These are phyloP conservation scores for Penicillium hesseltinei DNA, from an alignment of 2,329 filamentous ascomycete genomes.

Conservation along the genomic window DNA sequence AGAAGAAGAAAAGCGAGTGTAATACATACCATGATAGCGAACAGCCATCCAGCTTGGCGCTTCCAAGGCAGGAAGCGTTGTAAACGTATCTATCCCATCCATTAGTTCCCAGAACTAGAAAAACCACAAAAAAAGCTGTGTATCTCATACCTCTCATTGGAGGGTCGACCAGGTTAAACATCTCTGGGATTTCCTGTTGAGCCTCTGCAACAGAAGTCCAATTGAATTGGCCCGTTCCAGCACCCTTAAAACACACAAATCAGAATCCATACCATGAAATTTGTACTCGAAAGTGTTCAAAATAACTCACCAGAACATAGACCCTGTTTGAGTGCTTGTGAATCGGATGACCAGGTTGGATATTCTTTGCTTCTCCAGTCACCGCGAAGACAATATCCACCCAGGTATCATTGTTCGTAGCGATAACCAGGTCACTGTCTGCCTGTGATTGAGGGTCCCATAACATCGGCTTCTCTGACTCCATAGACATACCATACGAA, in stretches of 20 bases:
- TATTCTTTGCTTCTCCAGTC: background rate
- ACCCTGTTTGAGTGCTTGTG: conserved; percentile 6
- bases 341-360: conserved; percentile 7
- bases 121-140: background rate
- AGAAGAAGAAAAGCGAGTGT: too few relatives aligned
- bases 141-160: conserved; percentile 4
- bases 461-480: conserved; percentile 1
- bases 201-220: conserved; percentile 4
- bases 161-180: conserved; percentile 3
- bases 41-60: conserved; percentile 1
- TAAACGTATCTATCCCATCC: conserved; percentile 1
- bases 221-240: conserved; percentile 1
- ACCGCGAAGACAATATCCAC: conserved; percentile 1
- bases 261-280: background rate
- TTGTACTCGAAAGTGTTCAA: too few relatives aligned
- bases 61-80: background rate
- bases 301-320: background rate
- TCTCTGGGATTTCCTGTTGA: background rate
- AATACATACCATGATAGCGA: conserved; percentile 3
- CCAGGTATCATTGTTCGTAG: conserved; percentile 3
- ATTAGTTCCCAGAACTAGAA: background rate
- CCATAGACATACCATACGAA: background rate
- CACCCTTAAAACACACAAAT: background rate
- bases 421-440: background rate
- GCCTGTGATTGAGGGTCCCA: background rate